Base-by-base conservation (phyloP, 257 asterid species). In the Catharanthus roseus region DNA sequence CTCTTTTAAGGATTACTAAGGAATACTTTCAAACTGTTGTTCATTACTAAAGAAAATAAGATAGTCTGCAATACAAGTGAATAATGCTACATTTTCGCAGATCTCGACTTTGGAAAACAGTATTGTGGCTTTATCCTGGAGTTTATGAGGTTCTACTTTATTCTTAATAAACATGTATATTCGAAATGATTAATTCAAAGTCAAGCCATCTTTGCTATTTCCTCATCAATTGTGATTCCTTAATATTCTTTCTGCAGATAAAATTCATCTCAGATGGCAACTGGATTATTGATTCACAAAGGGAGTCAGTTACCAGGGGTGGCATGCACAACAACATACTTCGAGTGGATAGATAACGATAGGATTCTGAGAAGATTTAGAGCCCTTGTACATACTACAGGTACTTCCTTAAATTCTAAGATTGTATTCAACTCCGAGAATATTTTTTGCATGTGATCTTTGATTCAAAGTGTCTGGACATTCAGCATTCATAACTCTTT, bases 71-170 rank as follows among this genome's bases (percentile, higher is more conserved):
- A 56, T 28, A 26, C 36, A 26, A 24, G 63, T 56, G 11, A 62
- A 34, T 62, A 21, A 18, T 61, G 64, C 31, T 54, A 65, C 69
- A 42, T 69, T 73, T 80, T 38, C 54, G 65, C 95, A 92, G 97
- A 70, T 67, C 89, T 73, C 86, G 42, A 71, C 79, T 85, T 64
- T 93, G 99, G 99, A 83, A 72, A 80, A 77, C 84, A 8, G 78
- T 79, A 33, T 74, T 93, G 82, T 93, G 99, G 97, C 91, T 93
- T 67, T 93, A 93, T 86, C 99, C 96, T 53, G 99, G 99, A 72
- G 85, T 85, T 71, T 93, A 93, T 69, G 96, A 93, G 99, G 99
- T 91, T 78, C 49, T 66, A 39, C 49, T 49, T 19, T 68, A 19
- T 68, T 19, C 33, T 65, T 38, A 38, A 3, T 49, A 1, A 4